These are phyloP conservation scores for Cercophora samala DNA, from an alignment of 495 filamentous ascomycete species.

Conservation along the genomic window DNA sequence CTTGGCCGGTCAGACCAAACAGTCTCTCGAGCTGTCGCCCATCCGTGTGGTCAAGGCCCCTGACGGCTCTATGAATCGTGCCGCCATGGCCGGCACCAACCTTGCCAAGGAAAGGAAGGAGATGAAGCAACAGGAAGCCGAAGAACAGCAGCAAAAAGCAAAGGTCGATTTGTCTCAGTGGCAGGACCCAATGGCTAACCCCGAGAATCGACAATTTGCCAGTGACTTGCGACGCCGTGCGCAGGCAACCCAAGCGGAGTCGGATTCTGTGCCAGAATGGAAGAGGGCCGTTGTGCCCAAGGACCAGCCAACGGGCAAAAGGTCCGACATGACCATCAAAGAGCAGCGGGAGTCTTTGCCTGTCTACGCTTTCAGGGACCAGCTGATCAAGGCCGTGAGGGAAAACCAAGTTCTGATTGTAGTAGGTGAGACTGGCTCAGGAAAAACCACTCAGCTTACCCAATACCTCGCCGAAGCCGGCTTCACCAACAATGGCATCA, in stretches of 20 bases:
- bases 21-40: slow-evolving; percentile 88
- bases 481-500: slow-evolving; percentile 83
- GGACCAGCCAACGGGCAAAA: slow-evolving; percentile 77
- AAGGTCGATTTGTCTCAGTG: slow-evolving; percentile 89
- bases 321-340: slow-evolving; percentile 90
- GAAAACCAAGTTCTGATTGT: slow-evolving; percentile 93
- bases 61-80: slow-evolving; percentile 90
- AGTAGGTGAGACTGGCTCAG: slow-evolving; percentile 94
- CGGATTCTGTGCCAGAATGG: slow-evolving; percentile 84
- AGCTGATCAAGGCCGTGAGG: slow-evolving; percentile 81
- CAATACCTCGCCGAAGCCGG: slow-evolving; percentile 93
- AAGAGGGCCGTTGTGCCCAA: slow-evolving; percentile 79
- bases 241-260: slow-evolving; percentile 35
- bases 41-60: slow-evolving; percentile 97
- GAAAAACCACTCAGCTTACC: slow-evolving; percentile 95
- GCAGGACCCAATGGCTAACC: slow-evolving; percentile 91
- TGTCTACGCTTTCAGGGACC: slow-evolving; percentile 83
- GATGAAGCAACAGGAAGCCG: slow-evolving; percentile 79
- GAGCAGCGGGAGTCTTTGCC: slow-evolving; percentile 89
- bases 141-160: slow-evolving; percentile 73
- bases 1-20: slow-evolving; percentile 92
- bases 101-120: slow-evolving; percentile 92
- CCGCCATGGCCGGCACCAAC: slow-evolving; percentile 86
- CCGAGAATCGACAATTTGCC: slow-evolving; percentile 82
- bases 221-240: slow-evolving; percentile 66